Conservation (phyloP, 352 stramenopile genomes). For the Phytophthora sansomeana region DNA sequence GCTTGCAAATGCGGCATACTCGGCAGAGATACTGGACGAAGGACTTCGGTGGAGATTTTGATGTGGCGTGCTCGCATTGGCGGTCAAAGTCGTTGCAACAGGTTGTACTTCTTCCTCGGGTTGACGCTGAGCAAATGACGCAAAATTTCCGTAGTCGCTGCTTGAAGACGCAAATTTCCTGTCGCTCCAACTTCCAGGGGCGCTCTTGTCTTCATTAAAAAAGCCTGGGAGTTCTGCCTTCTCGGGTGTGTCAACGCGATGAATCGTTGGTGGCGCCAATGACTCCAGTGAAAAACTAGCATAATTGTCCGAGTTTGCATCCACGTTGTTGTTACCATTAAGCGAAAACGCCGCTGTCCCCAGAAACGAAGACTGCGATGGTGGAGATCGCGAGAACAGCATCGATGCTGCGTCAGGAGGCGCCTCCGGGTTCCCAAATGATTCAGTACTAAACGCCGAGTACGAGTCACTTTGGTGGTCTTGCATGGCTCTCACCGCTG, state of each 20-base stretch:
- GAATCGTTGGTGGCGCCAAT: slow-evolving; percentile 33
- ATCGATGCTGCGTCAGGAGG: slow-evolving; percentile 35
- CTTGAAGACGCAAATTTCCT: slow-evolving; percentile 1
- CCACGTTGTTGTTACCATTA: background rate
- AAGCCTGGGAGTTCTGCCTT: background rate
- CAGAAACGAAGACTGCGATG: slow-evolving; percentile 19
- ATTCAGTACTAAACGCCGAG: slow-evolving; percentile 74
- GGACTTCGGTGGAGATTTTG: background rate
- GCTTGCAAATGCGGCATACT: slow-evolving; percentile 35
- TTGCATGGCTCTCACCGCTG: slow-evolving; percentile 44
- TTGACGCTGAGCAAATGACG: slow-evolving; percentile 32
- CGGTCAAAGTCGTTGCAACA: background rate
- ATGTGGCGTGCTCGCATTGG: background rate
- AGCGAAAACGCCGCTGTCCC: slow-evolving; percentile 1
- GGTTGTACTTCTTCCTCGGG: slow-evolving; percentile 22
- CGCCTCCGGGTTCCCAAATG: slow-evolving; percentile 37
- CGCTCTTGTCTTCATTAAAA: slow-evolving; percentile 6
- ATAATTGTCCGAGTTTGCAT: slow-evolving; percentile 46
- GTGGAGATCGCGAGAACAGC: slow-evolving; percentile 59
- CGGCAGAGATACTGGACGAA: slow-evolving; percentile 14
- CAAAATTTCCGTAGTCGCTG: slow-evolving; percentile 60
- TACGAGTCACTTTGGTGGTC: slow-evolving; percentile 67
- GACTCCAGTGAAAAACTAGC: slow-evolving; percentile 54
- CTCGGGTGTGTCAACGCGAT: slow-evolving; percentile 17
- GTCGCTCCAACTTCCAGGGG: background rate